Base-by-base conservation (phyloP, 1,139 yeast genomes). In the Groenewaldozyma auringiensis region DNA sequence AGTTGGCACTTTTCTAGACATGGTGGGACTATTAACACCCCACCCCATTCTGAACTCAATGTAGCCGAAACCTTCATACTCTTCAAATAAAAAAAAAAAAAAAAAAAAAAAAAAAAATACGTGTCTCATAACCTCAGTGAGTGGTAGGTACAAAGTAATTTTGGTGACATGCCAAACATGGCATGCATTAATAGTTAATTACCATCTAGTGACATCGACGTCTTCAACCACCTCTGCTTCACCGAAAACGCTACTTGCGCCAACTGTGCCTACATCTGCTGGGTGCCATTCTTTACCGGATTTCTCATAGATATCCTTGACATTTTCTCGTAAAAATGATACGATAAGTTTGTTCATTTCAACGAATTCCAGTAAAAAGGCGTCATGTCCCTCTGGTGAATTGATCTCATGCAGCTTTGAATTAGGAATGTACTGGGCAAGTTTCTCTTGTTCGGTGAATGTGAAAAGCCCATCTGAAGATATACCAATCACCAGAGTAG, bases 351-450 rank as follows among this genome's bases (percentile, higher is more conserved):
- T 69, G 63, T 94, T 86, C 49, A 92, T 87, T 46, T 81, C 78
- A 44, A 79, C 83, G 64, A 92, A 92, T 64, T 92, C 98, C 43
- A 92, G 71, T 51, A 92, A 69, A 61, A 92, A 92, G 1, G 98
- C 98, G 69, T 92, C 98, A 61, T 92, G 98, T 16, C 98, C 98
- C 59, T 92, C 98, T n/a, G 94, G 94, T 1, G 96, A 87, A 52
- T 83, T 79, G 43, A 92, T 81, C 56, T 78, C 78, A 53, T 80
- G 79, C 52, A 92, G 70, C 4, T 57, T 64, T 1, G 94, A 74
- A 54, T 83, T 73, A 3, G 94, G 94, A 48, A 92, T 76, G 60
- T 80, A 70, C 40, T 78, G 75, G 1, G 95, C 95, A 45, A 92
- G 71, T 46, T 81, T 75, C 56, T 85, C 87, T 65, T 92, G 98